phyloP scores from a whole-genome alignment of 805 yeast species.

The Wickerhamomyces pijperi region DNA sequence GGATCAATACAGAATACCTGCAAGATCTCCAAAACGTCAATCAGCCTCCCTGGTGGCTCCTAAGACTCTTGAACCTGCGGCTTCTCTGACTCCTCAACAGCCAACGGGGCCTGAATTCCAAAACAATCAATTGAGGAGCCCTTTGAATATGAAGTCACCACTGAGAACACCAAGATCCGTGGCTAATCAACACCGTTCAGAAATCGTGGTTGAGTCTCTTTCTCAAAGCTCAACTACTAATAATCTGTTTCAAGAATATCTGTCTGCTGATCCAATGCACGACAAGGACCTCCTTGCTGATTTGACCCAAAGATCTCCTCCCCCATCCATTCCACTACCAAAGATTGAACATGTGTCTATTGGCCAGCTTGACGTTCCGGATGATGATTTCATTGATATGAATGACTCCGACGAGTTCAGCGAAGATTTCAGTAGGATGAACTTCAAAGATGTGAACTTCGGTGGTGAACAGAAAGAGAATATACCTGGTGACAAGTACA shows the following conservation, averaged over 20 bases:
- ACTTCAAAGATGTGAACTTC: background rate
- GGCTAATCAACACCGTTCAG: constrained; percentile 15
- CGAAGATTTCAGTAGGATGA: background rate
- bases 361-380: constrained; percentile 6
- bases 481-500: constrained; percentile 2
- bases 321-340: constrained; percentile 12
- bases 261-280: background rate
- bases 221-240: constrained; percentile 16
- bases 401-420: constrained; percentile 9
- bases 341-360: constrained; percentile 6
- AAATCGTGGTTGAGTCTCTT: constrained; percentile 13
- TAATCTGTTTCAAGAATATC: constrained; percentile 8
- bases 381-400: constrained; percentile 14
- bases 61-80: constrained; percentile 12
- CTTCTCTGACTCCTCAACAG: constrained; percentile 10
- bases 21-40: constrained; percentile 16
- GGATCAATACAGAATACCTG: constrained; percentile 6
- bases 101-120: background rate
- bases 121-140: constrained; percentile 4
- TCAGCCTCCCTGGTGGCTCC: background rate
- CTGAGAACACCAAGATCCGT: constrained; percentile 9
- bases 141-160: constrained; percentile 7
- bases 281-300: background rate
- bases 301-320: constrained; percentile 10
- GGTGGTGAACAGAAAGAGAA: no score